A percentile compares a stretch with the other conserved stretches of the same genome.
These are phyloP conservation scores for Boletus reticulatus DNA, from an alignment of 768 basidiomycete species.

Conservation along the genomic window DNA sequence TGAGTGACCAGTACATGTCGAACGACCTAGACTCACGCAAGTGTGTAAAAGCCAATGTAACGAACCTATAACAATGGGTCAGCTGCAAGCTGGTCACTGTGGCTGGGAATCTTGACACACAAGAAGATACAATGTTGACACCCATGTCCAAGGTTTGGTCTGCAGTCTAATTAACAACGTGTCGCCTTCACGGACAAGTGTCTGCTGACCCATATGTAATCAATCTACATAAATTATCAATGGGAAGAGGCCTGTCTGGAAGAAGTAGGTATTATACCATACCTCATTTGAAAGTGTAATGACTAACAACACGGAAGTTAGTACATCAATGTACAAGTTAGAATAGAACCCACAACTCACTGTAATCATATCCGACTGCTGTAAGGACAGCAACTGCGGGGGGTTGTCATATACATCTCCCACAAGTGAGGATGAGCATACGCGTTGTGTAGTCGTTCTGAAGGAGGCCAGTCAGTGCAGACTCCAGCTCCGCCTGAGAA, in stretches of 20 bases:
- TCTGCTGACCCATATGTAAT: not conserved
- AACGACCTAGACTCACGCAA: not conserved
- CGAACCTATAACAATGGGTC: slow-evolving; percentile 1
- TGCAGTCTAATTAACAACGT: no score
- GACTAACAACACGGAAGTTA: not conserved
- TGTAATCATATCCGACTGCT: not conserved
- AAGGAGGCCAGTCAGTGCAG: no score
- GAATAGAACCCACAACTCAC: not conserved
- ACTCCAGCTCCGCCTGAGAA: no score
- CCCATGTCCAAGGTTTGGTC: no score
- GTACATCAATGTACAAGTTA: not conserved
- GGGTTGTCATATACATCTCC: no score
- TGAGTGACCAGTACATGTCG: not conserved
- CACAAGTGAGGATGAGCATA: no score
- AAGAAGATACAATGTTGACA: no score
- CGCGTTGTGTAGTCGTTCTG: no score
- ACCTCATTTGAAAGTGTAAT: not conserved
- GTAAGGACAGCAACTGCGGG: no score
- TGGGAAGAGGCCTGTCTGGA: not conserved
- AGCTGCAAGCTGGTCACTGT: no score
- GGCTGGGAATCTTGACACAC: no score
- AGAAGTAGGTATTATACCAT: not conserved
- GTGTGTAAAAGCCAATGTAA: not conserved
- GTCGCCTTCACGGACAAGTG: no score
- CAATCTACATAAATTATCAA: not conserved